phyloP scores from a whole-genome alignment of 2,329 filamentous ascomycete genomes.

The Aureobasidium sp. region DNA sequence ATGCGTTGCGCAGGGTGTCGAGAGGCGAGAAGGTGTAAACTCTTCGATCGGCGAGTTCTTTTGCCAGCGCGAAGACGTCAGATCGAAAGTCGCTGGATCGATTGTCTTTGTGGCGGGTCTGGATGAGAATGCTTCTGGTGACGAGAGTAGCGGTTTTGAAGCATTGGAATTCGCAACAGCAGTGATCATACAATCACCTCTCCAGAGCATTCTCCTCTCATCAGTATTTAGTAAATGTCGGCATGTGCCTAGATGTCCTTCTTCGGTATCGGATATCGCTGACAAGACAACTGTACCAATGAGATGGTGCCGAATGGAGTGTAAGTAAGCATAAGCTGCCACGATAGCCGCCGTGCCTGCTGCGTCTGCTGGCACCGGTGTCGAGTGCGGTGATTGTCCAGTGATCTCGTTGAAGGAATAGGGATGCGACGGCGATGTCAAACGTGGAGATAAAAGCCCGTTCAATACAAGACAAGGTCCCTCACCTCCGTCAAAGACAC shows the following conservation, averaged over 20 bases:
- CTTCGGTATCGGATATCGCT: neutral
- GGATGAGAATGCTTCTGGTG: neutral
- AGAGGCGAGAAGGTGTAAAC: neutral
- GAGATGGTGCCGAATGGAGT: neutral
- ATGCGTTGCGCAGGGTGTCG: neutral
- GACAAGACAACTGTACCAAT: constrained; percentile 1
- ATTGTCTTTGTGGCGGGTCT: neutral
- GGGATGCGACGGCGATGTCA: neutral
- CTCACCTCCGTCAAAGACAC: neutral
- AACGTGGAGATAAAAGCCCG: neutral
- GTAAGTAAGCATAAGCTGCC: neutral
- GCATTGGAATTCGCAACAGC: neutral
- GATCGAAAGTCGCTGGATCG: neutral
- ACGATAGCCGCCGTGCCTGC: constrained; percentile 2
- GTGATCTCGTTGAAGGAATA: neutral
- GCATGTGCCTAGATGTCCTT: neutral
- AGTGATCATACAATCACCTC: constrained; percentile 6
- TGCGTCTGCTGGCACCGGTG: neutral
- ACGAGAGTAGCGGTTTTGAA: too few species aligned
- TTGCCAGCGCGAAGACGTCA: neutral
- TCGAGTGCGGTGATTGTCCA: too few species aligned
- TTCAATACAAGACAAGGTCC: constrained; percentile 7
- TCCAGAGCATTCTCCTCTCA: neutral
- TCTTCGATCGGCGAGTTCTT: neutral
- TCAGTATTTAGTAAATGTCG: neutral